Evolutionary conservation across 2,329 filamentous ascomycete genomes (phyloP).

Genomic region (Ophiostoma piceae): DNA sequence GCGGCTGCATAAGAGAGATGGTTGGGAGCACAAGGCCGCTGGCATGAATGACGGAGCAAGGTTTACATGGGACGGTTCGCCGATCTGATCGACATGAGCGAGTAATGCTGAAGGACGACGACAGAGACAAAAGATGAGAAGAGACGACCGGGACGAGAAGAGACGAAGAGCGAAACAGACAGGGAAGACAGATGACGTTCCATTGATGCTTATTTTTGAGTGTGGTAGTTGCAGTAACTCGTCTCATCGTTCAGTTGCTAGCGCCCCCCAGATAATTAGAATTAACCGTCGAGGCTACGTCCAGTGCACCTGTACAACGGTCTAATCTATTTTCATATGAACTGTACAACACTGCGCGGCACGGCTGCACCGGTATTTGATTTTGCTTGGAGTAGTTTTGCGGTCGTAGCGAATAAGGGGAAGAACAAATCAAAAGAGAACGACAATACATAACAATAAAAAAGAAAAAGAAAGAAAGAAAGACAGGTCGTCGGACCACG

Average conservation of each 20-base stretch:
- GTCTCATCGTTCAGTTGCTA: not conserved
- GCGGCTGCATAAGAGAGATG: not conserved
- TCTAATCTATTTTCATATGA: not conserved
- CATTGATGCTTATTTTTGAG: not conserved
- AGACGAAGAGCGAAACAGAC: not conserved
- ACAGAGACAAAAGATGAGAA: not conserved
- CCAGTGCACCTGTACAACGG: not conserved
- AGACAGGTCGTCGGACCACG: not conserved
- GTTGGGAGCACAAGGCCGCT: not conserved
- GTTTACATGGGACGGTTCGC: not conserved
- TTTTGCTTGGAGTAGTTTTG: not conserved
- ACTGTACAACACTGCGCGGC: not conserved
- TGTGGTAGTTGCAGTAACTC: not conserved
- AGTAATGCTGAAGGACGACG: not conserved
- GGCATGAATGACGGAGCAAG: not conserved
- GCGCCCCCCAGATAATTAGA: not conserved
- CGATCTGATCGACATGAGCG: not conserved
- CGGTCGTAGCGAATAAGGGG: not conserved
- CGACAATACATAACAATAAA: not conserved
- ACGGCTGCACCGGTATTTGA: not conserved
- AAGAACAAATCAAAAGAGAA: not conserved
- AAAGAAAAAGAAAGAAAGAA: too few relatives aligned
- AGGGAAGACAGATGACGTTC: slow-evolving; percentile 4
- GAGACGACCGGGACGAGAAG: not conserved
- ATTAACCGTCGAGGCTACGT: not conserved